These are phyloP conservation scores for Fusarium sp. DNA, from an alignment of 2,329 filamentous ascomycete species.

Conservation along the genomic window DNA sequence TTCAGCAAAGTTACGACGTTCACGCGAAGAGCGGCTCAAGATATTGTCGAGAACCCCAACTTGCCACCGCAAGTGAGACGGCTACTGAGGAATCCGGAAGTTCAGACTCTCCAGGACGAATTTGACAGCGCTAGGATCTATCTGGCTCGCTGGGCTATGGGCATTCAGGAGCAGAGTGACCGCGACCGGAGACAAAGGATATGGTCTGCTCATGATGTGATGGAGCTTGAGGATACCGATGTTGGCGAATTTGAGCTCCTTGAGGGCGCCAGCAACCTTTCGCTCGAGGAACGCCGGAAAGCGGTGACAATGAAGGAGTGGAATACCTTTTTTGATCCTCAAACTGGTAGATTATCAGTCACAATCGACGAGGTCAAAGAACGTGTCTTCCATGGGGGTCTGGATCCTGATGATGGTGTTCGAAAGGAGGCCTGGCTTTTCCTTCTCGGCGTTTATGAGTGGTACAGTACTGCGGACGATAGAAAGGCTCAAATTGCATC, in stretches of 20 bases:
- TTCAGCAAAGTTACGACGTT: slow-evolving; percentile 98
- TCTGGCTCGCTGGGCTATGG: slow-evolving; percentile 97
- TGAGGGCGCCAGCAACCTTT: slow-evolving; percentile 80
- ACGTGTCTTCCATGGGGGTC: slow-evolving; percentile 93
- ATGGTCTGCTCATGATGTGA: slow-evolving; percentile 92
- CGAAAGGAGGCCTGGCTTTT: slow-evolving; percentile 98
- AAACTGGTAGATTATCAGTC: slow-evolving; percentile 79
- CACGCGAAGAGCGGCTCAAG: slow-evolving; percentile 89
- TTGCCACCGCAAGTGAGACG: slow-evolving; percentile 89
- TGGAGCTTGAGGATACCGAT: slow-evolving; percentile 94
- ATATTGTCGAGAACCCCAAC: slow-evolving; percentile 90
- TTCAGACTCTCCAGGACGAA: slow-evolving; percentile 95
- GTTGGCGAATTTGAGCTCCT: slow-evolving; percentile 97
- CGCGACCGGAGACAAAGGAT: slow-evolving; percentile 86
- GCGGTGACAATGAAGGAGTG: slow-evolving; percentile 87
- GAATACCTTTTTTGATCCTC: slow-evolving; percentile 87
- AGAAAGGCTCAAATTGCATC: slow-evolving; percentile 86
- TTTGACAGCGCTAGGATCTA: slow-evolving; percentile 97
- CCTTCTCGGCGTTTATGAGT: slow-evolving; percentile 89
- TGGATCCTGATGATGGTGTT: slow-evolving; percentile 90
- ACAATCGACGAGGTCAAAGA: slow-evolving; percentile 96
- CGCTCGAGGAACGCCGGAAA: slow-evolving; percentile 81
- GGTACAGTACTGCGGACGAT: slow-evolving; percentile 91
- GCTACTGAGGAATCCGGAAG: slow-evolving; percentile 89
- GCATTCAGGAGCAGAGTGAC: slow-evolving; percentile 96